Conservation (phyloP, 805 yeast species). For the Spencermartinsiella europaea region DNA sequence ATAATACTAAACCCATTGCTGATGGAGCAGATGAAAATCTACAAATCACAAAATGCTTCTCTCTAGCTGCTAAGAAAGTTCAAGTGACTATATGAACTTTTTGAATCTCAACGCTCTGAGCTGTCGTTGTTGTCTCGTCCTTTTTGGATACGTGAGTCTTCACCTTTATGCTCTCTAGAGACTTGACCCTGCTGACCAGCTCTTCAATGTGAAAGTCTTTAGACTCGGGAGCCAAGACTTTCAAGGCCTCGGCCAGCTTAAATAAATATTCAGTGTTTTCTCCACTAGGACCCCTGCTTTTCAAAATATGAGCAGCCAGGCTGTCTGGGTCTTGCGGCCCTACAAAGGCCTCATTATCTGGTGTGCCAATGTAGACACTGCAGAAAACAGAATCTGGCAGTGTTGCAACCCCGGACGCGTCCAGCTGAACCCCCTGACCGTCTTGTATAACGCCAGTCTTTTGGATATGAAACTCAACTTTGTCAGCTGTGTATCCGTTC, state of each 20-base stretch:
- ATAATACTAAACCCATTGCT: no score
- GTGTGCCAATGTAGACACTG: constrained; percentile 76
- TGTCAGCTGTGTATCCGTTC: constrained; percentile 75
- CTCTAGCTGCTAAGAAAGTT: no score
- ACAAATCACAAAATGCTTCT: no score
- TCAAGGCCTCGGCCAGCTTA: constrained; percentile 47
- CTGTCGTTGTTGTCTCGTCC: no score
- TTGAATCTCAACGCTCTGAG: no score
- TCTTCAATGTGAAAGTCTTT: constrained; percentile 42
- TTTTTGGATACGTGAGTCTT: no score
- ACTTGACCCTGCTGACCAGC: constrained; percentile 23
- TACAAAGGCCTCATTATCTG: constrained; percentile 72
- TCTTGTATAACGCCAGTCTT: constrained; percentile 2
- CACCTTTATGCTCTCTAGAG: no score
- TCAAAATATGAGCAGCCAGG: constrained; percentile 58
- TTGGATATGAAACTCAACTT: constrained; percentile 56
- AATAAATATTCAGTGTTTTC: constrained; percentile 65
- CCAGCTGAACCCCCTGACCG: background rate
- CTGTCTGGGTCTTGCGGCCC: constrained; percentile 65
- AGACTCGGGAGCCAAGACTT: constrained; percentile 35
- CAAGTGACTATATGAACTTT: no score
- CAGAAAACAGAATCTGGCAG: constrained; percentile 40
- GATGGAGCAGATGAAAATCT: no score
- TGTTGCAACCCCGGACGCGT: background rate
- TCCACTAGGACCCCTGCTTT: constrained; percentile 75